Evolutionary conservation across 192 early-diverging fungal genomes (phyloP).

Genomic region (Chytriomyces hyalinus): DNA sequence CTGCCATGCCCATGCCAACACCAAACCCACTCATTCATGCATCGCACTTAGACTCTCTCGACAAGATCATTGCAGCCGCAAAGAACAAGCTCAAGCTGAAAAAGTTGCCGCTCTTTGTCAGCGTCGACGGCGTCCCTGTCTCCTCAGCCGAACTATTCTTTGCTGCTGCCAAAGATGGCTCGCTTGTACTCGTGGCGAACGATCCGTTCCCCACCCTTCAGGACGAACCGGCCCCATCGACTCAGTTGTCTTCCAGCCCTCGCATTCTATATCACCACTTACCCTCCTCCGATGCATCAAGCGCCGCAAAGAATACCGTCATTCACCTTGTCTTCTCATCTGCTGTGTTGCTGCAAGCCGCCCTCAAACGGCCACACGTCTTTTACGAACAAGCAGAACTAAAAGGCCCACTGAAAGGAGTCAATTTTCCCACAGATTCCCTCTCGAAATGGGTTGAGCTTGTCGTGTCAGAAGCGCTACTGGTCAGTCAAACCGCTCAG

Average conservation of each 20-base stretch:
- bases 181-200: slow-evolving; percentile 23
- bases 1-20: background rate
- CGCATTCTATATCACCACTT: background rate
- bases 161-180: slow-evolving; percentile 1
- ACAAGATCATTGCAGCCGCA: slow-evolving; percentile 13
- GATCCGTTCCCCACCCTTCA: background rate
- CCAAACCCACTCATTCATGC: background rate
- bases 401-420: slow-evolving; percentile 57
- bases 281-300: background rate
- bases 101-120: slow-evolving; percentile 21
- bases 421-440: slow-evolving; percentile 49
- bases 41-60: background rate
- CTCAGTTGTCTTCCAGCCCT: background rate
- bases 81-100: slow-evolving; percentile 40
- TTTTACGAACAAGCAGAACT: slow-evolving; percentile 52
- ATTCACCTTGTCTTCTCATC: background rate
- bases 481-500: background rate
- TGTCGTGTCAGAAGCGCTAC: background rate
- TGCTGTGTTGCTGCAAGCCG: slow-evolving; percentile 27
- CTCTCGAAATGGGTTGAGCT: slow-evolving; percentile 33
- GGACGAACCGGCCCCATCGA: background rate
- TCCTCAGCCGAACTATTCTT: background rate
- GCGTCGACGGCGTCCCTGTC: slow-evolving; percentile 11
- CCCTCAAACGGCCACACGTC: slow-evolving; percentile 50
- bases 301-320: background rate